Base-by-base conservation (phyloP, 2,329 filamentous ascomycete species). In the Cercospora sp. region DNA sequence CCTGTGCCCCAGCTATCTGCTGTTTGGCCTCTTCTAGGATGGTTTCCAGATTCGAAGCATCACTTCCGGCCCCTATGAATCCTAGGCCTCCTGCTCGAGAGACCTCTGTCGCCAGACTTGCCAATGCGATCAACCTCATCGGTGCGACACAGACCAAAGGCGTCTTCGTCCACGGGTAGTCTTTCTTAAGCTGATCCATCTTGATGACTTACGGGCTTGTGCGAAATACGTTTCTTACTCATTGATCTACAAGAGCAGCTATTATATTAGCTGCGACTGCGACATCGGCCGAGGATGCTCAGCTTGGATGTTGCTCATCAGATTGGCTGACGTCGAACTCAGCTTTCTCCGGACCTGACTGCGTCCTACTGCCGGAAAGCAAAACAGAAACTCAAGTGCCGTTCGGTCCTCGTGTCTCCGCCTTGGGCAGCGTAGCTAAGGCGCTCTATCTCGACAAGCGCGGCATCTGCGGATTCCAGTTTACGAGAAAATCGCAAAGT, bases 91-190 rank as follows among this genome's bases (percentile, higher is more conserved):
- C 82, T 33, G 86, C 85, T 72, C 79, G 79, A 2, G 86, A 88
- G 13, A 91, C 84, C 53, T 87, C 84, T 33, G 88, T 80, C 2
- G 89, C 88, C 3, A 92, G 83, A 0, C 75, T 83, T 69, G 76
- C 84, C 74, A 77, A 83, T 72, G 84, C 81, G 64, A 92, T 87
- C 40, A 88, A 82, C 57, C 89, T 86, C 90, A 93, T 92, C 0
- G 91, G 91, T 1, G 89, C 90, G 42, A 83, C 82, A 57, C 85
- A 81, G 31, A 93, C 83, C 20, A 91, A 78, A 5, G 89, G 89
- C 2, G 79, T 73, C 40, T 81, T 76, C 4, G 82, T 84, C 88
- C 89, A 91, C 72, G 88, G 87, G 73, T 89, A 89, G 69, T 80
- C 78, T 51, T 60, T 42, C 53, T 69, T 72, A 62, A 73, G 64